A percentile compares a stretch with the other conserved stretches of the same genome.
Conservation (phyloP, 1,284 basidiomycete genomes). For the Mycena sp. region DNA sequence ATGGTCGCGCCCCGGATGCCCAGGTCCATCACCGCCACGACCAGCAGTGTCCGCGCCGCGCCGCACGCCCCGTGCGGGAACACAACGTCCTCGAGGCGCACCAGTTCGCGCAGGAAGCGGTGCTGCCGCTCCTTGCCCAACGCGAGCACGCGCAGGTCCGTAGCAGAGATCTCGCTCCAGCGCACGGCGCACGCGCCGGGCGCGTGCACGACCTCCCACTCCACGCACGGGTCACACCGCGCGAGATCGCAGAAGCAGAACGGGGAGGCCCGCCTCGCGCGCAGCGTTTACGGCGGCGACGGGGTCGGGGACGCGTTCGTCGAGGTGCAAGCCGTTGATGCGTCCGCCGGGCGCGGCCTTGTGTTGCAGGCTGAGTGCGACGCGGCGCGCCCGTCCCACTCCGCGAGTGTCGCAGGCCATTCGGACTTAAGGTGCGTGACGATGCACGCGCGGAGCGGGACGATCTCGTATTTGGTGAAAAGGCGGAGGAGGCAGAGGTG, state of each 20-base stretch:
- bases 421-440: slow-evolving; percentile 4
- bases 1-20: too few species aligned
- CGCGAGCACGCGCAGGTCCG: background rate
- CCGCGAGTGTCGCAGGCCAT: background rate
- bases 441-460: background rate
- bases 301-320: slow-evolving; percentile 13
- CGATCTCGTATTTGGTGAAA: slow-evolving; percentile 4
- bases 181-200: background rate
- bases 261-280: background rate
- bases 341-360: background rate
- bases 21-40: too few species aligned
- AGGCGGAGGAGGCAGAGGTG: slow-evolving; percentile 7
- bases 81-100: too few species aligned
- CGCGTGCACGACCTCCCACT: slow-evolving; percentile 7
- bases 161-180: background rate
- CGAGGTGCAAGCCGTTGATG: slow-evolving; percentile 1
- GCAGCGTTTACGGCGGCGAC: background rate
- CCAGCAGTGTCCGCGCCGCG: too few species aligned
- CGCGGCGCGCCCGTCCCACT: slow-evolving; percentile 3
- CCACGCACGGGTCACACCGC: slow-evolving; percentile 3
- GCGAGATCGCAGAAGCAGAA: slow-evolving; percentile 6
- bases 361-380: background rate
- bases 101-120: background rate
- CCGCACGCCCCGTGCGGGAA: too few species aligned
- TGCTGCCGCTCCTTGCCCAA: background rate